These are phyloP conservation scores for Garcia nutans DNA, from an alignment of 345 rosid species.

Conservation along the genomic window DNA sequence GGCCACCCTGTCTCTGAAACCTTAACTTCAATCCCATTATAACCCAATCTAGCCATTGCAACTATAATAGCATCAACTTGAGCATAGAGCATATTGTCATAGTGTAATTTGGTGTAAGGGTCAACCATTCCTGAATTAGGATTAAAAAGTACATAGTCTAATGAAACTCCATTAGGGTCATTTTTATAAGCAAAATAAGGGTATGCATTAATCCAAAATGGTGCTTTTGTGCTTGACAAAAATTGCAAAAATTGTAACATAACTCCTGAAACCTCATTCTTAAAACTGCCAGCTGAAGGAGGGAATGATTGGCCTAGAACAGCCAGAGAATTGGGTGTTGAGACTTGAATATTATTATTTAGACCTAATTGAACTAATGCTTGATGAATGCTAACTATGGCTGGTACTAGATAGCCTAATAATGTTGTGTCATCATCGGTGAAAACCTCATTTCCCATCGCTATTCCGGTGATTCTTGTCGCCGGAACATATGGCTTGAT, in stretches of 20 bases:
- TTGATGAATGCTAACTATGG: constrained; percentile 65
- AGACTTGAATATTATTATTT: constrained; percentile 67
- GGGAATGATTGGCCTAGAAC: constrained; percentile 78
- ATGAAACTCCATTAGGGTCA: constrained; percentile 49
- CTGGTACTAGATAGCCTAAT: constrained; percentile 52
- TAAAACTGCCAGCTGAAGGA: constrained; percentile 84
- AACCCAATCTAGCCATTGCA: constrained; percentile 75
- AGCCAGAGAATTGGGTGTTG: constrained; percentile 70
- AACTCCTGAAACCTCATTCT: constrained; percentile 43
- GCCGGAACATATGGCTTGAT: constrained; percentile 30
- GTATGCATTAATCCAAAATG: constrained; percentile 96
- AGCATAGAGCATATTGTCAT: constrained; percentile 95
- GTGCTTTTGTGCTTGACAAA: constrained; percentile 49
- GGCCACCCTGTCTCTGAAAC: constrained; percentile 99
- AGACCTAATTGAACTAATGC: constrained; percentile 75
- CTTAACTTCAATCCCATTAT: constrained; percentile 58
- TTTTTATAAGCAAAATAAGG: constrained; percentile 94
- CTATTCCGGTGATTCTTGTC: constrained; percentile 32
- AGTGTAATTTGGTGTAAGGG: constrained; percentile 63
- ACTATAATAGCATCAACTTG: constrained; percentile 79
- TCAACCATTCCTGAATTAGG: constrained; percentile 87
- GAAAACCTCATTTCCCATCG: constrained; percentile 34
- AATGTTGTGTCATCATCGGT: constrained; percentile 17
- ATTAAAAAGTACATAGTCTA: constrained; percentile 82
- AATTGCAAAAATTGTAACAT: constrained; percentile 67